These are phyloP conservation scores for Coriaria nepalensis DNA, from an alignment of 306 rosid genomes.

Conservation along the genomic window DNA sequence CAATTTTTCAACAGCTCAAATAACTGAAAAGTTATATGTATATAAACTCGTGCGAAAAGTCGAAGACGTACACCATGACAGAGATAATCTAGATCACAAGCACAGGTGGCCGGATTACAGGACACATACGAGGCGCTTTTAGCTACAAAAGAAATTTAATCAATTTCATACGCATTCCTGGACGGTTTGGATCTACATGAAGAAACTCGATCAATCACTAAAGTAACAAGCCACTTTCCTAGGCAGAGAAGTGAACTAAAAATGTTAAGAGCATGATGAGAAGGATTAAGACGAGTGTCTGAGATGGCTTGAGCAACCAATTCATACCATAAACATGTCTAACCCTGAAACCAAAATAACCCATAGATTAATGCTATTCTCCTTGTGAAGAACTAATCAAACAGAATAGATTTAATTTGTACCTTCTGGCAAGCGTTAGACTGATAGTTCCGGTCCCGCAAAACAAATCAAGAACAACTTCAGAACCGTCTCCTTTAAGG, in stretches of 20 bases:
- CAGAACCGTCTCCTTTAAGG: constrained; percentile 75
- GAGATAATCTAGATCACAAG: constrained; percentile 86
- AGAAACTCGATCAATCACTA: background rate
- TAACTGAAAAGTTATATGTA: background rate
- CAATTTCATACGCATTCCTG: constrained; percentile 98
- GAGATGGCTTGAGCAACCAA: constrained; percentile 78
- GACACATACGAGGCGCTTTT: constrained; percentile 65
- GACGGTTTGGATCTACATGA: constrained; percentile 87
- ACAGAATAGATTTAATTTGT: background rate
- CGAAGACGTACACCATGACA: constrained; percentile 71
- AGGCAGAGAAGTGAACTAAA: background rate
- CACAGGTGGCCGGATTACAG: constrained; percentile 96
- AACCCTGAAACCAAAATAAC: constrained; percentile 30
- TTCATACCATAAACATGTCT: constrained; percentile 85
- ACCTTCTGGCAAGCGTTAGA: constrained; percentile 85
- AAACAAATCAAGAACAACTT: constrained; percentile 87
- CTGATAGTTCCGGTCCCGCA: constrained; percentile 99
- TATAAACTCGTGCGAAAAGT: background rate
- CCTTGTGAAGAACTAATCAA: too few species aligned
- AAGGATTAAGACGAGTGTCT: constrained; percentile 60
- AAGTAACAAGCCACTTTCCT: background rate
- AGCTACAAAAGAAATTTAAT: constrained; percentile 71
- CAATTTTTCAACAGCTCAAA: constrained; percentile 18
- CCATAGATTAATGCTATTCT: too few species aligned
- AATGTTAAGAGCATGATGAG: constrained; percentile 2